These are phyloP conservation scores for Septoria petroselini DNA, from an alignment of 2,329 filamentous ascomycete species.

Conservation along the genomic window DNA sequence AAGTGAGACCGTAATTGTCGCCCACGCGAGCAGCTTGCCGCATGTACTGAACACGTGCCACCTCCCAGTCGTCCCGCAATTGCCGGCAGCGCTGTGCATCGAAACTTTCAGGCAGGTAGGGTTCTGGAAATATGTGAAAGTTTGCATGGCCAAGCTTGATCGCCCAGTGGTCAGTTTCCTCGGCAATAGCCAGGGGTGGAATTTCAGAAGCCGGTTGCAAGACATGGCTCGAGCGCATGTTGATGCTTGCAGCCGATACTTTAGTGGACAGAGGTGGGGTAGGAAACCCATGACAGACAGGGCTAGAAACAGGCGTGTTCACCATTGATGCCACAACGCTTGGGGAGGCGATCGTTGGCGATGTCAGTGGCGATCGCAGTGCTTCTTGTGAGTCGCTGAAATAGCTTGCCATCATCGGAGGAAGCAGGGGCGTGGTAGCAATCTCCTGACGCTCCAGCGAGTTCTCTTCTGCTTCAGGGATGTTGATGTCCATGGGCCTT, in stretches of 20 bases:
- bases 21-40: slow-evolving; percentile 84
- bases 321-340: slow-evolving; percentile 44
- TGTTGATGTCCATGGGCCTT: slow-evolving; percentile 26
- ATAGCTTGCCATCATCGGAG: slow-evolving; percentile 68
- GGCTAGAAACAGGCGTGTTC: slow-evolving; percentile 49
- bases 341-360: slow-evolving; percentile 70
- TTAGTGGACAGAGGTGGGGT: slow-evolving; percentile 74
- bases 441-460: slow-evolving; percentile 56
- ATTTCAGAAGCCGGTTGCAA: slow-evolving; percentile 58
- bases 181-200: slow-evolving; percentile 58
- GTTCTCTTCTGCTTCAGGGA: slow-evolving; percentile 42
- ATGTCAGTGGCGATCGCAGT: slow-evolving; percentile 78
- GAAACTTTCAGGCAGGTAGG: slow-evolving; percentile 66
- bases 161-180: slow-evolving; percentile 62
- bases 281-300: slow-evolving; percentile 50
- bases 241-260: slow-evolving; percentile 74
- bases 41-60: slow-evolving; percentile 79
- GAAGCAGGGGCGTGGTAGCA: slow-evolving; percentile 79
- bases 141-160: slow-evolving; percentile 86
- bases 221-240: slow-evolving; percentile 48
- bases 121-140: slow-evolving; percentile 80
- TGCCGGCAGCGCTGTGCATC: slow-evolving; percentile 59
- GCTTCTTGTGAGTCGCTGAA: slow-evolving; percentile 53
- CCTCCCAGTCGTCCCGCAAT: slow-evolving; percentile 76
- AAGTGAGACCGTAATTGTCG: slow-evolving; percentile 87